Evolutionary conservation across 306 rosid species (phyloP).

Genomic region (Carpinus viminea): DNA sequence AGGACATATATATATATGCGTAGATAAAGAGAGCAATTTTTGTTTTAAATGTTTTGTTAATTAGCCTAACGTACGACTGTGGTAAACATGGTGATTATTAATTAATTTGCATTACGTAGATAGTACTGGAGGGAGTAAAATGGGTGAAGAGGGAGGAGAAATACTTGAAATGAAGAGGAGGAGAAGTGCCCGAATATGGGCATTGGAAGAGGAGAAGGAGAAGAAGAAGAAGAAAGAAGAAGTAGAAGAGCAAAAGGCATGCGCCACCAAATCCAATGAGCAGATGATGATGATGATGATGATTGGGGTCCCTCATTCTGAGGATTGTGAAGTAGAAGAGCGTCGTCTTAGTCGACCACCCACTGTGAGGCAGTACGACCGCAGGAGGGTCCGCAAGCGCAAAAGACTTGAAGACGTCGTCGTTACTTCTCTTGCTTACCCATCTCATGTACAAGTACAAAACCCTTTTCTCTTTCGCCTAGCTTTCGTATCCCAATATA

Average conservation of each 20-base stretch:
- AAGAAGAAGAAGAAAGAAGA: not conserved
- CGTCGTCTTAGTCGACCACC: not conserved
- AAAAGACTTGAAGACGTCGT: constrained; percentile 35
- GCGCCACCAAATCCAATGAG: not conserved
- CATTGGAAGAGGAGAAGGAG: constrained; percentile 35
- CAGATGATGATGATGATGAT: not conserved
- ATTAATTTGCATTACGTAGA: not conserved
- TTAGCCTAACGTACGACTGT: not conserved
- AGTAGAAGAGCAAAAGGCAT: not conserved
- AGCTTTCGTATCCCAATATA: too few relatives aligned
- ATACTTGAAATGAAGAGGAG: constrained; percentile 19
- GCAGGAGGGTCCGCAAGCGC: constrained; percentile 36
- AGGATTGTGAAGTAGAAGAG: not conserved
- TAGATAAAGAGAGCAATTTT: not conserved
- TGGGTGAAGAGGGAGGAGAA: constrained; percentile 8
- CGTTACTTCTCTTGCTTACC: not conserved
- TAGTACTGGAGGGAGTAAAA: not conserved
- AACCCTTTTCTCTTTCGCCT: not conserved
- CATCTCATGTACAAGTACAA: not conserved
- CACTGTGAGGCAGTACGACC: not conserved
- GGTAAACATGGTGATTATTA: not conserved
- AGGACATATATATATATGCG: not conserved
- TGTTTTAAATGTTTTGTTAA: not conserved
- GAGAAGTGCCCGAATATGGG: constrained; percentile 37
- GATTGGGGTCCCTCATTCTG: not conserved